These are phyloP conservation scores for Geum urbanum DNA, from an alignment of 306 rosid species.

Conservation along the genomic window DNA sequence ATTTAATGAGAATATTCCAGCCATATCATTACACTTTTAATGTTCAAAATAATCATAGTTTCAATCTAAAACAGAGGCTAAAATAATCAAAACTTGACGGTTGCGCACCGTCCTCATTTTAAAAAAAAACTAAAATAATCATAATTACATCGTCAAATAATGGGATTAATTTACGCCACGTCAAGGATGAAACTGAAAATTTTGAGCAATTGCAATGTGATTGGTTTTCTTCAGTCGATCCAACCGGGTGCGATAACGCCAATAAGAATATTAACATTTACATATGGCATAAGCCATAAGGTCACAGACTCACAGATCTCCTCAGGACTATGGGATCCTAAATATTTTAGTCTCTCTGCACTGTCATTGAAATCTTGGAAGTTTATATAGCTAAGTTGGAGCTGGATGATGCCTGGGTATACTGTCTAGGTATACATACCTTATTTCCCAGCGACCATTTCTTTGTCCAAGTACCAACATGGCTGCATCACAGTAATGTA, in stretches of 20 bases:
- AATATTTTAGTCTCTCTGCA: background rate
- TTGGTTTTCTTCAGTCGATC: background rate
- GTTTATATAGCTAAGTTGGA: background rate
- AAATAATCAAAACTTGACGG: background rate
- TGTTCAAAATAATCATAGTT: background rate
- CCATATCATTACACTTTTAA: background rate
- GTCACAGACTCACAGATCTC: background rate
- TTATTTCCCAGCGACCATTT: background rate
- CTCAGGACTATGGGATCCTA: background rate
- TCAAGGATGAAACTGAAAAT: background rate
- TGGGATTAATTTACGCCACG: background rate
- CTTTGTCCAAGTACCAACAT: conserved; percentile 9
- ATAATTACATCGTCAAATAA: background rate
- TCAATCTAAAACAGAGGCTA: background rate
- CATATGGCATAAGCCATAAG: background rate
- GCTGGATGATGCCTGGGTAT: background rate
- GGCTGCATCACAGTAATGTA: background rate
- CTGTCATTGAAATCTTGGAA: conserved; percentile 1
- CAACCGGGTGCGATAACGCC: background rate
- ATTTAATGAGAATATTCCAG: background rate
- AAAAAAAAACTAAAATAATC: background rate
- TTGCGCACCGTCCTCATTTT: no score
- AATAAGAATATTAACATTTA: background rate
- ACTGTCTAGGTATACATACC: background rate
- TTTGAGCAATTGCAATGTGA: no score